Evolutionary conservation across 306 rosid genomes (phyloP), one percentile per base, ranked within the genome.

Genomic region (Cicer arietinum): DNA sequence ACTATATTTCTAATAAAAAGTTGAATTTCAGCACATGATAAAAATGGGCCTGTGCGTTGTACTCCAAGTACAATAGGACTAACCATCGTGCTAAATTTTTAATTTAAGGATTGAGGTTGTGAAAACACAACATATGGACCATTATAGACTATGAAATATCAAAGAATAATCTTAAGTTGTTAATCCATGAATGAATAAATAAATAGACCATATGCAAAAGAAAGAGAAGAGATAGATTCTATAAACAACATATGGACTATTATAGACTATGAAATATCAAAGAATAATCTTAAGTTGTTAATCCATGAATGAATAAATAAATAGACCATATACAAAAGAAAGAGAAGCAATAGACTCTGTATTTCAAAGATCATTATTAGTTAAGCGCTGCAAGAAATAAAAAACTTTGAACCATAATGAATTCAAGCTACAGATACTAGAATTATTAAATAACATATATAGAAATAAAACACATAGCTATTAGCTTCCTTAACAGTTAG

Each of bases 401-500:
- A 71, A 44, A 10, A 41, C 18, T 7, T 47, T 63, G 39, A 80
- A 46, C 30, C 6, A 30, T 44, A 46, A 72, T 18, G 41, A 44
- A 57, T 73, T 77, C 25, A 8, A 37, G 47, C 39, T 30, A 18
- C 37, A 2, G 37, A 59, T 56, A n/a, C 62, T 42, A 51, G 47
- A 75, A 69, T 8, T 30, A 56, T 47, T 12, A 59, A 45, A 58
- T 41, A 8, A 44, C 14, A n/a, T 50, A 48, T 9, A 47, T 20
- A 18, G 17, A 42, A 17, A 52, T 62, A 43, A 16, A 68, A 25
- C 59, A 52, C 53, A 30, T 30, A 30, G 37, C 37, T 6, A 30
- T 51, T 50, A 65, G 69, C 42, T 82, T 56, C 52, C 54, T 58
- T 42, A 46, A 47, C 35, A 46, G 56, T 60, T 18, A 30, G 37